Evolutionary conservation across 306 rosid species (phyloP).

Genomic region (Glycine soja): DNA sequence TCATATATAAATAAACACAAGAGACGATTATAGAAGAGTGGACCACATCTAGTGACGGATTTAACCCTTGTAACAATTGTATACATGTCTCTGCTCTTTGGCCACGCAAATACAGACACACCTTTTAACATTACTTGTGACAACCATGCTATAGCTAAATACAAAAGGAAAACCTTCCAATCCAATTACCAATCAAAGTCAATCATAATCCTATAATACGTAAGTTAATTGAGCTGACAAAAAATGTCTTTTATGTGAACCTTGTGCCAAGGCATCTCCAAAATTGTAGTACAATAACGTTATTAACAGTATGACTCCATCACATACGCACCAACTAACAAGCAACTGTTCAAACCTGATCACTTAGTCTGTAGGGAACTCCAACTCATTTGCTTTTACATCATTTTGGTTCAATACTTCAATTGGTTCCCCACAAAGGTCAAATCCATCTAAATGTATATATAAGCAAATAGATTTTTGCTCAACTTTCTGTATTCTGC

Average conservation of each 20-base stretch:
- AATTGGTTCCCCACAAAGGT: neutral
- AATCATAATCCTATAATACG: constrained; percentile 14
- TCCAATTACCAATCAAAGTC: neutral
- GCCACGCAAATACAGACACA: neutral
- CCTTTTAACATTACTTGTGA: neutral
- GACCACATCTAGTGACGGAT: neutral
- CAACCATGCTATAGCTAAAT: constrained; percentile 2
- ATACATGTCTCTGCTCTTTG: neutral
- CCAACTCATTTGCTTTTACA: constrained; percentile 43
- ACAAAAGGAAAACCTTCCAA: constrained; percentile 20
- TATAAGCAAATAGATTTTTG: constrained; percentile 28
- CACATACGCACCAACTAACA: constrained; percentile 12
- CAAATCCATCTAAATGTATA: constrained; percentile 12
- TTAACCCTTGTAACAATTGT: neutral
- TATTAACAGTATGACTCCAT: neutral
- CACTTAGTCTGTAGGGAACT: constrained; percentile 59
- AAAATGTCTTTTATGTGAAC: constrained; percentile 30
- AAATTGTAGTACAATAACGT: neutral
- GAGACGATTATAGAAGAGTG: neutral
- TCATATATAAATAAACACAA: no score
- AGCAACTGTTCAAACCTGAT: constrained; percentile 13
- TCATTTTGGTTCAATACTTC: neutral
- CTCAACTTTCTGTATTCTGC: neutral
- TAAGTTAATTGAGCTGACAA: constrained; percentile 31
- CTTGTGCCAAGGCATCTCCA: constrained; percentile 17